A percentile compares a stretch with the other conserved stretches of the same genome.
Conservation (phyloP, 495 filamentous ascomycete genomes). For the Sporormia fimetaria region DNA sequence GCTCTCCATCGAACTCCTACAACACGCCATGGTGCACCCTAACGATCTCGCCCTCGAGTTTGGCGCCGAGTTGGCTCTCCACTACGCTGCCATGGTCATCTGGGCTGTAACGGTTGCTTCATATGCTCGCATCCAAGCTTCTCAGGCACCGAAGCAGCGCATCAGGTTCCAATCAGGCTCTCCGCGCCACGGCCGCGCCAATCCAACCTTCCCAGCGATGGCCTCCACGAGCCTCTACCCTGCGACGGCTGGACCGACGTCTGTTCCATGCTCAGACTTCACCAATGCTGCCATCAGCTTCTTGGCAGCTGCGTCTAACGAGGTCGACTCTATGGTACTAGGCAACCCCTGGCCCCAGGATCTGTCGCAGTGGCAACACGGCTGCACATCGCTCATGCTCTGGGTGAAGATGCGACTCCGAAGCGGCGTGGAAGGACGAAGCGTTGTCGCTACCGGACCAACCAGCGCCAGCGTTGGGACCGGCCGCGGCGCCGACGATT, state of each 20-base stretch:
- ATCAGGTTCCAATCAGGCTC: constrained; percentile 10
- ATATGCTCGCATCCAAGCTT: constrained; percentile 12
- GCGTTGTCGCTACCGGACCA: constrained; percentile 7
- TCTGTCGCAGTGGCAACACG: constrained; percentile 24
- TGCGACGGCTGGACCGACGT: constrained; percentile 2
- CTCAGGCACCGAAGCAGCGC: constrained; percentile 4
- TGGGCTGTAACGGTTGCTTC: constrained; percentile 28
- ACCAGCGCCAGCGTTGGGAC: constrained; percentile 13
- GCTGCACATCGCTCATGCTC: constrained; percentile 15
- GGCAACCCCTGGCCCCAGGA: constrained; percentile 16
- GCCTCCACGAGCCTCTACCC: constrained; percentile 3
- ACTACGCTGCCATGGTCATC: constrained; percentile 28
- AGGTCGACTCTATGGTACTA: constrained; percentile 15
- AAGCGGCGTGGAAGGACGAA: constrained; percentile 14
- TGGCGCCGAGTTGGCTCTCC: constrained; percentile 29
- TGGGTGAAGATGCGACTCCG: constrained; percentile 27
- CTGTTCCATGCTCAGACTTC: too few species aligned
- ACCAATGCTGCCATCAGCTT: constrained; percentile 11
- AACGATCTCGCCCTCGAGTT: constrained; percentile 25
- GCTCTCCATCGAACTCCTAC: constrained; percentile 17
- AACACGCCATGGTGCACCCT: constrained; percentile 22
- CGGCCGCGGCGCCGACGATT: constrained; percentile 16
- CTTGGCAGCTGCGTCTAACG: constrained; percentile 11
- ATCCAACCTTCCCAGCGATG: constrained; percentile 3
- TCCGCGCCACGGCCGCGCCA: constrained; percentile 6